Conservation (phyloP, 306 rosid species). For the Mucuna pruriens region DNA sequence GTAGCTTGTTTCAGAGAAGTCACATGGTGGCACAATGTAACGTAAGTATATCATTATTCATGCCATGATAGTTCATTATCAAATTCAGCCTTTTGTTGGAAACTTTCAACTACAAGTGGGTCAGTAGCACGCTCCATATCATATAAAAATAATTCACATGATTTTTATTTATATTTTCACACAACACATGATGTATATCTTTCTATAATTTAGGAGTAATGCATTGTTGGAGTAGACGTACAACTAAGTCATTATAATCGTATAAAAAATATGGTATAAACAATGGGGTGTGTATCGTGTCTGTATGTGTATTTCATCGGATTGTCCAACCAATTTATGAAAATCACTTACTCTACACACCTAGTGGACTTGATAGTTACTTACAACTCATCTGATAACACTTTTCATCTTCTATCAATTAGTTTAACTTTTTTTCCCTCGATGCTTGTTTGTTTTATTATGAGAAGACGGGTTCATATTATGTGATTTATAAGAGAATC, state of each 20-base stretch:
- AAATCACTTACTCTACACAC: no score
- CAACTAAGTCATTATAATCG: not conserved
- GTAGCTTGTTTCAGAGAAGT: not conserved
- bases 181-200: not conserved
- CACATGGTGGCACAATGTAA: slow-evolving; percentile 9
- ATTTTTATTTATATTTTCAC: not conserved
- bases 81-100: not conserved
- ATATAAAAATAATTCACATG: not conserved
- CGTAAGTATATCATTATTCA: not conserved
- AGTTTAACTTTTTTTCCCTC: no score
- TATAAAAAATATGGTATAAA: no score
- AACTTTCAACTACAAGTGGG: not conserved
- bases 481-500: no score
- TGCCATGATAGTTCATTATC: slow-evolving; percentile 3
- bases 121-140: not conserved
- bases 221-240: not conserved
- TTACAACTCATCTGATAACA: no score
- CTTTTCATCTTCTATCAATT: no score
- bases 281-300: no score
- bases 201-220: not conserved
- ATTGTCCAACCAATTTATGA: not conserved
- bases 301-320: no score
- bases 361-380: no score
- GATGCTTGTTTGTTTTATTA: no score
- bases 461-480: no score